Percentiles rank a stretch among this genome's conserved stretches.
Evolutionary conservation across 148 eudicot species (phyloP).

Genomic region (Vaccinium macrocarpon): DNA sequence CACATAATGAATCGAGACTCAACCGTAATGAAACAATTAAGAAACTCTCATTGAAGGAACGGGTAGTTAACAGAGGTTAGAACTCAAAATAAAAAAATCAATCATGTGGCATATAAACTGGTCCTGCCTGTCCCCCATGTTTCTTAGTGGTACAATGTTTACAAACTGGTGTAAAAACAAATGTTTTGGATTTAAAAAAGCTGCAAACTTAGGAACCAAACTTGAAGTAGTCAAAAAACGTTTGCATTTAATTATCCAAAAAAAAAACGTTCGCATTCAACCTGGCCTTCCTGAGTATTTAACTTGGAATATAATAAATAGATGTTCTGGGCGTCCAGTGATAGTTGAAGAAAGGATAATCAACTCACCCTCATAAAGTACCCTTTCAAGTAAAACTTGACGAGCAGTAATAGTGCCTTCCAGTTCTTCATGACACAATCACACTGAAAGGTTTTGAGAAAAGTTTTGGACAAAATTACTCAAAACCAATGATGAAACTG

Average conservation of each 20-base stretch:
- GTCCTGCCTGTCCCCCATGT: background rate
- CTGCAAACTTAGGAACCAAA: background rate
- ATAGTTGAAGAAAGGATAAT: background rate
- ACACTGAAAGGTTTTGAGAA: background rate
- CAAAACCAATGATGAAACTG: background rate
- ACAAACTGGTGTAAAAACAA: background rate
- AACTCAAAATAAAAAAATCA: background rate
- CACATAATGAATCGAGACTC: background rate
- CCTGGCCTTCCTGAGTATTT: slow-evolving; percentile 1
- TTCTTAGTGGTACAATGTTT: background rate
- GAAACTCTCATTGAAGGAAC: background rate
- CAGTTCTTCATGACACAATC: background rate
- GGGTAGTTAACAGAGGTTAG: background rate
- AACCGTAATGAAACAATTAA: background rate
- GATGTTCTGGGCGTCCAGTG: background rate
- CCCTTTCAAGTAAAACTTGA: background rate
- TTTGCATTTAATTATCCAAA: background rate
- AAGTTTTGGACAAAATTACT: background rate
- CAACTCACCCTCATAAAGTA: background rate
- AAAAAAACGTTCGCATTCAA: background rate
- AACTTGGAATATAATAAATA: background rate
- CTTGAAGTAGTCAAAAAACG: background rate
- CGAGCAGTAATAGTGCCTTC: background rate
- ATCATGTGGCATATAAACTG: background rate
- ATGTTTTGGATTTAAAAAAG: background rate